Evolutionary conservation across 2,329 filamentous ascomycete species (phyloP).

Genomic region (Cladosporium sp.): DNA sequence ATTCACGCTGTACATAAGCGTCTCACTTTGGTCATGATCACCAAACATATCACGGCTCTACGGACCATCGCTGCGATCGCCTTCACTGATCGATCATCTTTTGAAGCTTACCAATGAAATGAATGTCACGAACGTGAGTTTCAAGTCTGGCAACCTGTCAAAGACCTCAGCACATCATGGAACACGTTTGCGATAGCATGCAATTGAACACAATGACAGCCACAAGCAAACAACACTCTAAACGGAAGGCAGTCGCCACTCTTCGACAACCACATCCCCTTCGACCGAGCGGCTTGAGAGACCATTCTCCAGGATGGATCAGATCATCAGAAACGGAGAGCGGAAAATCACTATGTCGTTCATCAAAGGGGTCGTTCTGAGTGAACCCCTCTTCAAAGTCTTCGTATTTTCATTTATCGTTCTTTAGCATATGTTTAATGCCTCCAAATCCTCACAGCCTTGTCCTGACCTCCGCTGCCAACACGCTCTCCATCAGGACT

Average conservation of each 20-base stretch:
- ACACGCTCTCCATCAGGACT: conserved; percentile 86
- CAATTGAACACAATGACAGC: neutral
- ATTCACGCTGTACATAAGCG: accelerated
- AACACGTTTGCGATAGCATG: neutral
- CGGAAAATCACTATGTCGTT: neutral
- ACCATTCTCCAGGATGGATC: neutral
- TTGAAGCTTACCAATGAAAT: neutral
- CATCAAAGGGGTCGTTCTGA: neutral
- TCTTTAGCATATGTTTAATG: conserved; percentile 45
- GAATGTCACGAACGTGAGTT: too few species aligned
- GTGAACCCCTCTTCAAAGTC: neutral
- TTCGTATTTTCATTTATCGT: neutral
- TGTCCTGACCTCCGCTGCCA: conserved; percentile 90
- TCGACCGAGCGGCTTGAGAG: neutral
- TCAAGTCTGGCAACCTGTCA: neutral
- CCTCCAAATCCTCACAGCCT: conserved; percentile 66
- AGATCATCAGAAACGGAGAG: neutral
- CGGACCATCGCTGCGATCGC: neutral
- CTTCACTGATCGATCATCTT: neutral
- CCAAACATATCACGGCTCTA: neutral
- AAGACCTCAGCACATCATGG: neutral
- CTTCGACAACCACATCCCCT: neutral
- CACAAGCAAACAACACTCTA: neutral
- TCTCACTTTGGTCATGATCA: neutral
- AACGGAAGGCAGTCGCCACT: neutral